phyloP scores from a whole-genome alignment of 2,329 filamentous ascomycete species.

The Tolypocladium sp. region DNA sequence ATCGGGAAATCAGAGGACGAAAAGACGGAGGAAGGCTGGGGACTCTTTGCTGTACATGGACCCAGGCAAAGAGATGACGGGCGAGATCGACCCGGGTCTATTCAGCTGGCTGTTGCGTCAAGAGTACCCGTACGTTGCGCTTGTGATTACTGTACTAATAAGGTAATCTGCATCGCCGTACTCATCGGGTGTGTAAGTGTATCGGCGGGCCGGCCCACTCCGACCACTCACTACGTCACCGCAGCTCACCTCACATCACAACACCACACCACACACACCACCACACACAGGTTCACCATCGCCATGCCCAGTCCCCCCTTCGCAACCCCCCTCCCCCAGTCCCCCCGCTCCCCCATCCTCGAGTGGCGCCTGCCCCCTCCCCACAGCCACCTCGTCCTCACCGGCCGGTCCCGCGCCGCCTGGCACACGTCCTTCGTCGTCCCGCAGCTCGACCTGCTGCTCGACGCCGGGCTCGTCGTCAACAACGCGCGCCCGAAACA shows the following conservation, averaged over 20 bases:
- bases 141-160: no score
- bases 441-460: slow-evolving; percentile 38
- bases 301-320: slow-evolving; percentile 20
- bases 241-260: not conserved
- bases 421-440: slow-evolving; percentile 44
- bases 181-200: no score
- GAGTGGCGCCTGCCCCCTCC: slow-evolving; percentile 37
- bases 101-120: no score
- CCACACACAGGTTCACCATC: not conserved
- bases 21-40: no score
- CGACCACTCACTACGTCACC: no score
- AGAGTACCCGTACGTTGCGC: no score
- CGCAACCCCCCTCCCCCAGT: slow-evolving; percentile 33
- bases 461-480: slow-evolving; percentile 37
- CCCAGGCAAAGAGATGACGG: no score
- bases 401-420: slow-evolving; percentile 37
- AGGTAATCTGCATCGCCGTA: no score
- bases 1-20: no score
- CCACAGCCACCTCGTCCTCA: slow-evolving; percentile 30
- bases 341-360: slow-evolving; percentile 31
- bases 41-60: no score
- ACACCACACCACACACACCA: not conserved
- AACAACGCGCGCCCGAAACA: slow-evolving; percentile 37
- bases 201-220: no score
- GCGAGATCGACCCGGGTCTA: no score